A percentile compares a stretch with the other conserved stretches of the same genome.
Evolutionary conservation across 2,329 filamentous ascomycete genomes (phyloP).

Genomic region (Sarocladium strictum): DNA sequence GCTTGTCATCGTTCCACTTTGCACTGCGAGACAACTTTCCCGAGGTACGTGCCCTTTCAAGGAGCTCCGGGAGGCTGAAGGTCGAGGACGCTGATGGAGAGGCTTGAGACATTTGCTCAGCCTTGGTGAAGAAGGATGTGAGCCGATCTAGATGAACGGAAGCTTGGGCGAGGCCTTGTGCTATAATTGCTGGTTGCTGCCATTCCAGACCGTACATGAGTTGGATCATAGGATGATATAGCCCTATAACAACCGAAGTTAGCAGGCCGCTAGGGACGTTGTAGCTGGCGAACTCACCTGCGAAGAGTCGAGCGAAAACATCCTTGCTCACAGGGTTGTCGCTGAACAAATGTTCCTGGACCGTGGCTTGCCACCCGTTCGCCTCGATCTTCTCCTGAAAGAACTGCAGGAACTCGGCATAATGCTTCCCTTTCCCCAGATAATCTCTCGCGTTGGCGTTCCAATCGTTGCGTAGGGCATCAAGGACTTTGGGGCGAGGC

Average conservation of each 20-base stretch:
- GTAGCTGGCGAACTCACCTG: constrained; percentile 36
- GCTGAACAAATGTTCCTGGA: constrained; percentile 65
- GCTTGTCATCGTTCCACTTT: constrained; percentile 47
- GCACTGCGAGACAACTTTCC: constrained; percentile 50
- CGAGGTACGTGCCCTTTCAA: constrained; percentile 46
- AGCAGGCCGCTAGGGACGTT: not conserved
- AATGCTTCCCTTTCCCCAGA: constrained; percentile 57
- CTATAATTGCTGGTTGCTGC: constrained; percentile 72
- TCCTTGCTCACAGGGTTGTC: constrained; percentile 55
- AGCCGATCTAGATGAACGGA: constrained; percentile 61
- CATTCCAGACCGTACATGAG: constrained; percentile 83
- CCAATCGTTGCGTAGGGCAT: constrained; percentile 49
- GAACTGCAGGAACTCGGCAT: constrained; percentile 69
- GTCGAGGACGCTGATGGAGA: not conserved
- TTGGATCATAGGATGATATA: constrained; percentile 78
- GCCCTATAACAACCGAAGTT: constrained; percentile 33
- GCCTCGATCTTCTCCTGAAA: constrained; percentile 67
- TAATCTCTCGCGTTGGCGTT: constrained; percentile 45
- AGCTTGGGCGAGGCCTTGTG: constrained; percentile 72
- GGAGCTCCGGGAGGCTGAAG: constrained; percentile 38
- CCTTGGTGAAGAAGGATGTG: constrained; percentile 43
- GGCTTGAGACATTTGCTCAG: constrained; percentile 39
- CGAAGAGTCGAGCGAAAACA: constrained; percentile 63
- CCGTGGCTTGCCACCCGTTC: constrained; percentile 51
- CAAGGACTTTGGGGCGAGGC: constrained; percentile 41